These are phyloP conservation scores for Butyriboletus loyo DNA, from an alignment of 768 basidiomycete species.

Conservation along the genomic window DNA sequence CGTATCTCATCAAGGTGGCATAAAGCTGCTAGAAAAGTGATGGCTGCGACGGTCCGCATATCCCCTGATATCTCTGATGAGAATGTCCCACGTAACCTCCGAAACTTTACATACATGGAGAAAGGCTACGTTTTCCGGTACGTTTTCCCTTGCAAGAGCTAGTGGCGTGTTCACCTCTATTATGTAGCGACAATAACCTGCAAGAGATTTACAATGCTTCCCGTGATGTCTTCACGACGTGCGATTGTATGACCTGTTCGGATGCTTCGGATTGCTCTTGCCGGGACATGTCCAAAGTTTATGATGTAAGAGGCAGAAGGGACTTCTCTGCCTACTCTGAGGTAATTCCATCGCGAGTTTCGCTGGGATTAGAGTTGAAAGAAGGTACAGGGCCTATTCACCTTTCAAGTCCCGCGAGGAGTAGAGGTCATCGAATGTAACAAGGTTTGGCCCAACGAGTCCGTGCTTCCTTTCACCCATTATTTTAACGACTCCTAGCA, in stretches of 20 bases:
- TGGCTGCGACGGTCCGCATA: slow-evolving; percentile 34
- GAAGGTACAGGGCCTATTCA: slow-evolving; percentile 45
- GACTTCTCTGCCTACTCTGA: slow-evolving; percentile 44
- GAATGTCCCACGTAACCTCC: slow-evolving; percentile 41
- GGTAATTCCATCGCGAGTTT: slow-evolving; percentile 17
- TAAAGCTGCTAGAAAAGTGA: slow-evolving; percentile 19
- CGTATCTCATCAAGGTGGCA: slow-evolving; percentile 32
- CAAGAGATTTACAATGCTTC: slow-evolving; percentile 23
- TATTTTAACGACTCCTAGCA: slow-evolving; percentile 27
- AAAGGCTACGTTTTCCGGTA: slow-evolving; percentile 48
- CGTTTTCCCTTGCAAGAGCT: background rate
- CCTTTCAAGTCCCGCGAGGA: slow-evolving; percentile 40
- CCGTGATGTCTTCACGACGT: slow-evolving; percentile 38
- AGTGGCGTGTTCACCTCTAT: slow-evolving; percentile 7
- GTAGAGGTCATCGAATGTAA: slow-evolving; percentile 67
- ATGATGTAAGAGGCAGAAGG: slow-evolving; percentile 22
- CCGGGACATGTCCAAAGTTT: slow-evolving; percentile 43
- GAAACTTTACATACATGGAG: slow-evolving; percentile 53
- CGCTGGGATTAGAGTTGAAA: background rate
- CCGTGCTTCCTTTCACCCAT: background rate
- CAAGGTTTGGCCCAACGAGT: slow-evolving; percentile 35
- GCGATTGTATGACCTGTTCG: slow-evolving; percentile 42
- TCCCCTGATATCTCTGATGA: slow-evolving; percentile 33
- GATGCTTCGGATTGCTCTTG: slow-evolving; percentile 43
- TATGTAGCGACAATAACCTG: slow-evolving; percentile 16